Evolutionary conservation across 1,284 basidiomycete species (phyloP), one percentile per base, ranked within the genome.

Genomic region (Fistulina hepatica): DNA sequence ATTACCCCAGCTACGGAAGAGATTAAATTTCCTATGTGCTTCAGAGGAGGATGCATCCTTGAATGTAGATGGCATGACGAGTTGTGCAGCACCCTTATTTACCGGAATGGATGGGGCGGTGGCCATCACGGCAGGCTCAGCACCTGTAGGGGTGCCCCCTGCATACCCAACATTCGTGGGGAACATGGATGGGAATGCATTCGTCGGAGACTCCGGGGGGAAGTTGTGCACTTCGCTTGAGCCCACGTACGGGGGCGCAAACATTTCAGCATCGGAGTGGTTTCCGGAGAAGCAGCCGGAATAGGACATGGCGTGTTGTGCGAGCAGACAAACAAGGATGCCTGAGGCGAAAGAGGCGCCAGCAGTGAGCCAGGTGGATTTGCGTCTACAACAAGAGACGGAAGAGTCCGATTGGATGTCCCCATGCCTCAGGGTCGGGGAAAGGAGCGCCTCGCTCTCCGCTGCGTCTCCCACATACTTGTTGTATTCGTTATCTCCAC

Each of bases 141-240:
- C 77, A 9, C 89, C 89, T 0, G 89, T 92, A 0, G 84, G 83
- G 1, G 88, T 92, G 8, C 69, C 73, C 7, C 89, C 89, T 10
- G 80, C 68, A 53, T 88, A 81, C 30, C 89, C 89, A 9, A 92
- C 74, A 46, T 79, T 58, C 20, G 79, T 69, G 3, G 83, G 84
- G 53, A 88, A 88, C 22, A 80, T 48, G 1, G 75, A 70, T 0
- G 82, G 78, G 44, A 67, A 65, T 5, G 60, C 64, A 48, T 86
- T 86, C 8, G 80, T 84, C 0, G 82, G 81, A 2, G 69, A 67
- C 0, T 69, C 47, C 2, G 83, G 82, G n/a, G 83, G 83, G 53
- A 72, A 86, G 22, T 71, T 54, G 55, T 83, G 73, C 3, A 70
- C 63, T 44, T 71, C 64, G 2, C 79, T 79, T 1, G 79, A 81